phyloP scores from a whole-genome alignment of 345 rosid genomes.

The Arabis hirsuta region DNA sequence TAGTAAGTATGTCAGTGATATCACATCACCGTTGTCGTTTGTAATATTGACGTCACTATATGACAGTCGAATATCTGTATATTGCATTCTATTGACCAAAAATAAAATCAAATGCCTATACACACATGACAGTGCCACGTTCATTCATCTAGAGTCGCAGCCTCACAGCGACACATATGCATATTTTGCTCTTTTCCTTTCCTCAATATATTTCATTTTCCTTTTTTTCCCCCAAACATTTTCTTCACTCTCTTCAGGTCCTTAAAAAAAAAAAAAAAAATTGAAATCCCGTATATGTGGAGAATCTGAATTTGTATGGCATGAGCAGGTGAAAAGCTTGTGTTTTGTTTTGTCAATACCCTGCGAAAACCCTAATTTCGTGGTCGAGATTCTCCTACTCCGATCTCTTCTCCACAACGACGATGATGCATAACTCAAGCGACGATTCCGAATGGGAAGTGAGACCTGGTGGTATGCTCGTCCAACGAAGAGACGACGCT shows the following conservation, averaged over 20 bases:
- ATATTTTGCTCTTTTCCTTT: too few relatives aligned
- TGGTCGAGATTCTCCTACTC: background rate
- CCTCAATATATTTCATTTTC: too few relatives aligned
- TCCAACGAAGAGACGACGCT: conserved; percentile 58
- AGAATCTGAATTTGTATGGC: conserved; percentile 15
- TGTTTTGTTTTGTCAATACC: background rate
- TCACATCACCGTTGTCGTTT: too few relatives aligned
- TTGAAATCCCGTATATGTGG: background rate
- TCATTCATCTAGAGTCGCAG: too few relatives aligned
- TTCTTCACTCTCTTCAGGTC: background rate
- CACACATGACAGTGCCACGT: too few relatives aligned
- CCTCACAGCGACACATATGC: too few relatives aligned
- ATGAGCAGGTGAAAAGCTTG: conserved; percentile 6
- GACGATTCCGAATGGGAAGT: conserved; percentile 52
- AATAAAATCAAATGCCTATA: too few relatives aligned
- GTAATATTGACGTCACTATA: too few relatives aligned
- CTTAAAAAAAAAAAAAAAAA: background rate
- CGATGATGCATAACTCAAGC: conserved; percentile 35
- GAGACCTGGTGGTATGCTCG: conserved; percentile 62
- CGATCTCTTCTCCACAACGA: conserved; percentile 5
- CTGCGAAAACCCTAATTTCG: conserved; percentile 37
- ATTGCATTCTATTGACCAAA: too few relatives aligned
- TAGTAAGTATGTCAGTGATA: too few relatives aligned
- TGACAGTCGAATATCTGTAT: too few relatives aligned
- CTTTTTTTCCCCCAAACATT: background rate